phyloP scores from a whole-genome alignment of 371 early-diverging fungal genomes.

The Mucor plumbeus region DNA sequence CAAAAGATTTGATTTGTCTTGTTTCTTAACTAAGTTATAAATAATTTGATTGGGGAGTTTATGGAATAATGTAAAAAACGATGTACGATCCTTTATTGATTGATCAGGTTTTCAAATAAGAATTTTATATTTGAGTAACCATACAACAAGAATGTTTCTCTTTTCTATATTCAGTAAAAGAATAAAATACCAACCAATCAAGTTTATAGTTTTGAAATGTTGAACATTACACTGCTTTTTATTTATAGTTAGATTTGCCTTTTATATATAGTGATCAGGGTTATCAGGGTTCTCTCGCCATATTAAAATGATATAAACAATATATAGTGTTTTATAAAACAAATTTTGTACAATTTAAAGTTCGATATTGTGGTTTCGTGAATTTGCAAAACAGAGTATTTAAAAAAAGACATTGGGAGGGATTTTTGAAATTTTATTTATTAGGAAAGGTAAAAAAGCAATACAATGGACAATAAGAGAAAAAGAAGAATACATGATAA shows the following conservation, averaged over 20 bases:
- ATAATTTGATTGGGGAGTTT: neutral
- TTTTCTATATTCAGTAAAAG: neutral
- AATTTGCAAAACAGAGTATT: neutral
- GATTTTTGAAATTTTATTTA: neutral
- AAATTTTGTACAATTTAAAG: neutral
- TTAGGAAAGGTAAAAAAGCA: neutral
- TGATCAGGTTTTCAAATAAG: neutral
- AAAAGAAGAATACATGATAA: neutral
- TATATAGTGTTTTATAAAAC: no score
- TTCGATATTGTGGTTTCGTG: neutral
- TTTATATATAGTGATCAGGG: neutral
- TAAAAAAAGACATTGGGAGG: neutral
- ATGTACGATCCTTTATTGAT: neutral
- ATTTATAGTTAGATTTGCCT: slow-evolving; percentile 1
- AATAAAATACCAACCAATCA: neutral
- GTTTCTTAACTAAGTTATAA: neutral
- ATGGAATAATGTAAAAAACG: neutral
- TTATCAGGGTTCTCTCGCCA: slow-evolving; percentile 1
- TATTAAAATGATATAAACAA: no score
- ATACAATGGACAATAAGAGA: neutral
- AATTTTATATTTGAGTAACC: neutral
- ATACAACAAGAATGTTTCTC: neutral
- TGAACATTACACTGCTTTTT: neutral
- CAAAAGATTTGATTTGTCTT: neutral
- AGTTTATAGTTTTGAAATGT: neutral